Conservation (phyloP, 352 stramenopile genomes). For the Phytophthora sp. region DNA sequence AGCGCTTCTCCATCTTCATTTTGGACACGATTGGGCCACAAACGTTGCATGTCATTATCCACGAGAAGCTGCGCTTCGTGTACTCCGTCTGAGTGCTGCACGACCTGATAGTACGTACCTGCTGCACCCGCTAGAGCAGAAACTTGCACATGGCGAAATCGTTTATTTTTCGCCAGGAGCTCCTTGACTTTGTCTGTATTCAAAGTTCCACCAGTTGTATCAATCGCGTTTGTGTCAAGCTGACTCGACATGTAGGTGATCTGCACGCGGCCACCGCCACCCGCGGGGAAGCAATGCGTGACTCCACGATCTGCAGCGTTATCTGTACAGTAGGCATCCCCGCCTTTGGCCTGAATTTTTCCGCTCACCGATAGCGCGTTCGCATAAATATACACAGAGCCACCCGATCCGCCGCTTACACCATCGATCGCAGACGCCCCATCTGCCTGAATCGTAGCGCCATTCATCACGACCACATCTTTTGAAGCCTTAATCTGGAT, state of each 20-base stretch:
- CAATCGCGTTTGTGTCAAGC: constrained; percentile 54
- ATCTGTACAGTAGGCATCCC: constrained; percentile 51
- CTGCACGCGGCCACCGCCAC: constrained; percentile 69
- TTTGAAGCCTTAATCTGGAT: constrained; percentile 73
- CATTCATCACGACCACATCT: constrained; percentile 70
- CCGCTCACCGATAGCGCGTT: constrained; percentile 55
- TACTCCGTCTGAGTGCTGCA: constrained; percentile 51
- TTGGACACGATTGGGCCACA: constrained; percentile 36
- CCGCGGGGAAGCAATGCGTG: constrained; percentile 58
- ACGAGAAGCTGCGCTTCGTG: constrained; percentile 55
- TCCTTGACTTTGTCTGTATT: constrained; percentile 20
- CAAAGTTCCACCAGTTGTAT: constrained; percentile 59
- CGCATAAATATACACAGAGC: constrained; percentile 56
- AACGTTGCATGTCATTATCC: constrained; percentile 41
- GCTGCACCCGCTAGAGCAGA: constrained; percentile 53
- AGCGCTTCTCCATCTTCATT: constrained; percentile 26
- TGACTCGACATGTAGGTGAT: constrained; percentile 75
- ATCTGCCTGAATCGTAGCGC: constrained; percentile 55
- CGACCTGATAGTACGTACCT: constrained; percentile 71
- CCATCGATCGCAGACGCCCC: constrained; percentile 46
- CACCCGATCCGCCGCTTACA: constrained; percentile 56
- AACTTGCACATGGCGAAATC: constrained; percentile 45
- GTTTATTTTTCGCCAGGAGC: constrained; percentile 29
- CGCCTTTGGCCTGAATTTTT: constrained; percentile 53
- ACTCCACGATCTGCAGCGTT: constrained; percentile 28